phyloP scores from a whole-genome alignment of 2,329 filamentous ascomycete genomes.

The Dryadomyces quercivorus region DNA sequence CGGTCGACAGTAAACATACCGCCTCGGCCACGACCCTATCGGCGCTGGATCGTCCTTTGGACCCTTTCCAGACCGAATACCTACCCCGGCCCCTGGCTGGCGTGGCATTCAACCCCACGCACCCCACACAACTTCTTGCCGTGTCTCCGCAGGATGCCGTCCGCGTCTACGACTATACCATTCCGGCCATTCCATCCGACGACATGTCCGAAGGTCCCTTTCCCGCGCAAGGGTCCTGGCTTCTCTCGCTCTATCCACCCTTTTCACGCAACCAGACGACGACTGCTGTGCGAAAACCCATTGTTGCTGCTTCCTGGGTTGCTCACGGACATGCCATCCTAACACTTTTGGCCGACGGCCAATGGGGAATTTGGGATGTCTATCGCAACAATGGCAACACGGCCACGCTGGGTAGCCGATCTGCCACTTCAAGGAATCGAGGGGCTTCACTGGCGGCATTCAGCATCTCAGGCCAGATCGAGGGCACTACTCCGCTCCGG shows the following conservation, averaged over 20 bases:
- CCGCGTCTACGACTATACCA: slow-evolving; percentile 49
- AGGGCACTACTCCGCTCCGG: slow-evolving; percentile 45
- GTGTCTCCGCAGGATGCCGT: slow-evolving; percentile 43
- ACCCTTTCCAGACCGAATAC: slow-evolving; percentile 49
- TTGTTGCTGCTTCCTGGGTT: slow-evolving; percentile 53
- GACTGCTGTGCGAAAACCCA: slow-evolving; percentile 36
- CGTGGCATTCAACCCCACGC: slow-evolving; percentile 49
- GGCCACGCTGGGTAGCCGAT: slow-evolving; percentile 27
- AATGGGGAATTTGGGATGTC: slow-evolving; percentile 58
- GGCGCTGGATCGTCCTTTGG: slow-evolving; percentile 16
- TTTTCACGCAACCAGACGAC: slow-evolving; percentile 35
- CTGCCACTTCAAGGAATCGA: slow-evolving; percentile 37
- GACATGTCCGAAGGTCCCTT: slow-evolving; percentile 37
- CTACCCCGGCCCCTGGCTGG: slow-evolving; percentile 39
- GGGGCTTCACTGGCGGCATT: slow-evolving; percentile 48
- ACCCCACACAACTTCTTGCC: slow-evolving; percentile 44
- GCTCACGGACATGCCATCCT: slow-evolving; percentile 47
- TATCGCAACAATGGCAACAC: slow-evolving; percentile 40
- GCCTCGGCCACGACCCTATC: slow-evolving; percentile 14
- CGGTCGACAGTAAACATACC: slow-evolving; percentile 29
- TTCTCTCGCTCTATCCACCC: slow-evolving; percentile 48
- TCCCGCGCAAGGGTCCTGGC: slow-evolving; percentile 49
- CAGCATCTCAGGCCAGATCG: slow-evolving; percentile 45
- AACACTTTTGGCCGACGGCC: slow-evolving; percentile 47
- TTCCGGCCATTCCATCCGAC: slow-evolving; percentile 38